A percentile compares a stretch with the other conserved stretches of the same genome.
These are phyloP conservation scores for Macadamia tetraphylla DNA, from an alignment of 164 flowering plant species.

Conservation along the genomic window DNA sequence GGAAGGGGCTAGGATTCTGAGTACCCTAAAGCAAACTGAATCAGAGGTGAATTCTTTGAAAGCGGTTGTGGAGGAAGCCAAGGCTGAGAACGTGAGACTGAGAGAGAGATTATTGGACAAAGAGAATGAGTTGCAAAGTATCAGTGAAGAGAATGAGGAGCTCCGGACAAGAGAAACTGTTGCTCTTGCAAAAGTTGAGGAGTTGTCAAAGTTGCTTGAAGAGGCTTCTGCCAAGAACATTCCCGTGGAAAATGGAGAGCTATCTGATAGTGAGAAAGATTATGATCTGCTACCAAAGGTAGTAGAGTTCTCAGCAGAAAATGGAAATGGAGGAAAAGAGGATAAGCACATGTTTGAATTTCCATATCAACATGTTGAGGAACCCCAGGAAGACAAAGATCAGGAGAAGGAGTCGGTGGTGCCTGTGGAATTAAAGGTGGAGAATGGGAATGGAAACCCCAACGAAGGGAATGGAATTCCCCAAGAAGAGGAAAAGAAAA, in stretches of 20 bases:
- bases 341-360: slow-evolving; percentile 32
- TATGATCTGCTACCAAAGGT: slow-evolving; percentile 84
- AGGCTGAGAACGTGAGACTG: slow-evolving; percentile 57
- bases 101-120: slow-evolving; percentile 63
- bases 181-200: slow-evolving; percentile 43
- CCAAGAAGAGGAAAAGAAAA: slow-evolving; percentile 17
- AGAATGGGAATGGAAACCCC: slow-evolving; percentile 36
- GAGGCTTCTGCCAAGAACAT: slow-evolving; percentile 41
- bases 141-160: slow-evolving; percentile 51
- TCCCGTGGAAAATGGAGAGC: slow-evolving; percentile 52
- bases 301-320: slow-evolving; percentile 63
- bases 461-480: slow-evolving; percentile 18
- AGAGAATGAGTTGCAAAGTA: slow-evolving; percentile 48
- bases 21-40: slow-evolving; percentile 47
- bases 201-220: slow-evolving; percentile 51
- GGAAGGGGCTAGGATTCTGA: slow-evolving; percentile 44
- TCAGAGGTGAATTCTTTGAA: slow-evolving; percentile 48
- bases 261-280: slow-evolving; percentile 68
- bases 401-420: slow-evolving; percentile 16
- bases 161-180: slow-evolving; percentile 41
- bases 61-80: slow-evolving; percentile 60
- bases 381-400: slow-evolving; percentile 24
- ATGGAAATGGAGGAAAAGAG: slow-evolving; percentile 42
- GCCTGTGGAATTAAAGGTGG: slow-evolving; percentile 16
- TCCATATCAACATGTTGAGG: slow-evolving; percentile 24